Base-by-base conservation (phyloP, 2,329 filamentous ascomycete genomes). In the Atkinsonella texensis region DNA sequence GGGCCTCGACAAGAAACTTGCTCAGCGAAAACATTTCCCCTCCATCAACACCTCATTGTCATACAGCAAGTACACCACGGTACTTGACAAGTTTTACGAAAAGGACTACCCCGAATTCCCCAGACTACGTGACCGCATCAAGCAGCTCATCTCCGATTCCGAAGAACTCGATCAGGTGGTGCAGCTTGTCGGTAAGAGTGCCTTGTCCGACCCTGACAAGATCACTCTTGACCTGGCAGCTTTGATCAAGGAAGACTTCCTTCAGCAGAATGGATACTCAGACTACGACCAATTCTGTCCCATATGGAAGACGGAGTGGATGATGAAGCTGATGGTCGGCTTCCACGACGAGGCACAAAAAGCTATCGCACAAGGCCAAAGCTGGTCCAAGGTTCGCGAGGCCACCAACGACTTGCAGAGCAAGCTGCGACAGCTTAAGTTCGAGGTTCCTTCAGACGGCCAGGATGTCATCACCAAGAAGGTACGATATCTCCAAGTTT, bases 291-390 rank as follows among this genome's bases (percentile, higher is more conserved):
- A 97, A 74, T 98, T 95, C 82, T 98, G 93, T 67, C 93, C 93
- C 48, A 80, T 98, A 64, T 98, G 93, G 93, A 98, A 98, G 84
- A 98, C 93, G 0, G 87, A 95, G 69, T 98, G 93, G 85, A 97
- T 98, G 93, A 98, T 98, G 93, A 96, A 95, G 80, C 85, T 89
- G 57, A 97, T 98, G 83, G 87, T 98, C 77, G 87, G 85, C 53
- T 98, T 91, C 80, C 89, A 96, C 68, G 94, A 98, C 63, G 93
- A 98, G 75, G 84, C 89, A 23, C 91, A 97, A 69, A 97, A 96
- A 80, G 89, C 89, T 7, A 80, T 98, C 65, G 79, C 86, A 6
- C 89, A 95, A 69, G 93, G 93, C 55, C 86, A 91, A 71, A 85
- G 75, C 70, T 98, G 93, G 93, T 74, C 76, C 65, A 96, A 95